A percentile compares a stretch with the other conserved stretches of the same genome.
phyloP scores from a whole-genome alignment of 257 asterid species.

The Capsicum chinense region DNA sequence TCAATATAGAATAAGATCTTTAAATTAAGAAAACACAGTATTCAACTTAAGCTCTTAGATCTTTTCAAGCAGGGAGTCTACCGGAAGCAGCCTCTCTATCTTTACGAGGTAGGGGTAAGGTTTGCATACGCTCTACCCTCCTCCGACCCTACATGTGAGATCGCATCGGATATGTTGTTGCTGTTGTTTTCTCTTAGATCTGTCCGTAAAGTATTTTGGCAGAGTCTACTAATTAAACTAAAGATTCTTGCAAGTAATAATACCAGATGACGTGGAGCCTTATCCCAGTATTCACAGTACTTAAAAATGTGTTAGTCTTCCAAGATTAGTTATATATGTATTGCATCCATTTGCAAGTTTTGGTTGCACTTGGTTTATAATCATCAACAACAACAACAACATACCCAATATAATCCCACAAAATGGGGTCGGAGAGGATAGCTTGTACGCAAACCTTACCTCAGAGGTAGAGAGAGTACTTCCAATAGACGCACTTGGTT shows the following conservation, averaged over 20 bases:
- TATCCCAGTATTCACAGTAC: neutral
- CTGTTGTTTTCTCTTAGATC: neutral
- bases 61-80: neutral
- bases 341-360: neutral
- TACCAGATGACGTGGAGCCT: neutral
- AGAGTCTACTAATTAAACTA: neutral
- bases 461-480: too few relatives aligned
- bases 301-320: neutral
- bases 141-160: too few relatives aligned
- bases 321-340: neutral
- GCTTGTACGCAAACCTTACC: too few relatives aligned
- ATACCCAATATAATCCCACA: too few relatives aligned
- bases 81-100: rapidly evolving
- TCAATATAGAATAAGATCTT: neutral
- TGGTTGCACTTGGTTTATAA: too few relatives aligned
- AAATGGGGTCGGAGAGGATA: too few relatives aligned
- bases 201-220: neutral
- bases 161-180: too few relatives aligned
- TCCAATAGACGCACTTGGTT: too few relatives aligned
- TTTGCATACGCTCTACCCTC: neutral
- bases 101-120: neutral
- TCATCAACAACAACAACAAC: too few relatives aligned
- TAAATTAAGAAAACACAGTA: neutral
- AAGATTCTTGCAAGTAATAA: neutral
- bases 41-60: neutral